A percentile compares a stretch with the other conserved stretches of the same genome.
These are phyloP conservation scores for Raffaelea deltoideospora DNA, from an alignment of 2,329 filamentous ascomycete species.

Conservation along the genomic window DNA sequence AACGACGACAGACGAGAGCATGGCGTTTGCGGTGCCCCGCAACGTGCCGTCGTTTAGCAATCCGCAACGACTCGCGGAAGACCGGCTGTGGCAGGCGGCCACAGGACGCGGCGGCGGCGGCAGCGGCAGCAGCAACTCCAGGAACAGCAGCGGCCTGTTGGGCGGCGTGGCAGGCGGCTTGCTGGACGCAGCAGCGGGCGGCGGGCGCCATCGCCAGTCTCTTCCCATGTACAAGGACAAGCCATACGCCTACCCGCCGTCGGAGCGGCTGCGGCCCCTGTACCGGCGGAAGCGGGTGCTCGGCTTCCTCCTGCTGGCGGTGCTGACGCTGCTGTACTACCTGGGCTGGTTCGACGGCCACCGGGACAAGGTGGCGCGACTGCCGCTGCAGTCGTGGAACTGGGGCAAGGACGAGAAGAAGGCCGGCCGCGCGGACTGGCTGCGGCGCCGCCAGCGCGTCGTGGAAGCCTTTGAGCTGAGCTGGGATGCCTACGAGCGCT, in stretches of 20 bases:
- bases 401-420: constrained; percentile 26
- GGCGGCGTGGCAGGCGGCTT: constrained; percentile 49
- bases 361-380: constrained; percentile 17
- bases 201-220: constrained; percentile 19
- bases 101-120: constrained; percentile 14
- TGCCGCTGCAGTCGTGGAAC: constrained; percentile 40
- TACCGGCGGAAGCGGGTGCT: constrained; percentile 51
- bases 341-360: constrained; percentile 40
- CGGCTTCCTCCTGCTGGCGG: constrained; percentile 32
- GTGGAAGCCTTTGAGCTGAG: constrained; percentile 82
- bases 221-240: constrained; percentile 99
- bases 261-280: constrained; percentile 40
- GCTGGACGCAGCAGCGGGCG: constrained; percentile 35
- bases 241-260: constrained; percentile 58
- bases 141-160: constrained; percentile 25
- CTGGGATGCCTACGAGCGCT: constrained; percentile 82
- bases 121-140: constrained; percentile 7
- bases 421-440: constrained; percentile 49
- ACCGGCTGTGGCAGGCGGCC: constrained; percentile 47
- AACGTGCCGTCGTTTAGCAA: constrained; percentile 55
- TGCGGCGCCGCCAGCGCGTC: constrained; percentile 61
- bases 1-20: constrained; percentile 24
- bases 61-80: constrained; percentile 49
- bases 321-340: constrained; percentile 53
- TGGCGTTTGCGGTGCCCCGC: constrained; percentile 53